Conservation (phyloP, 352 stramenopile genomes). For the Globisporangium megalacanthum region DNA sequence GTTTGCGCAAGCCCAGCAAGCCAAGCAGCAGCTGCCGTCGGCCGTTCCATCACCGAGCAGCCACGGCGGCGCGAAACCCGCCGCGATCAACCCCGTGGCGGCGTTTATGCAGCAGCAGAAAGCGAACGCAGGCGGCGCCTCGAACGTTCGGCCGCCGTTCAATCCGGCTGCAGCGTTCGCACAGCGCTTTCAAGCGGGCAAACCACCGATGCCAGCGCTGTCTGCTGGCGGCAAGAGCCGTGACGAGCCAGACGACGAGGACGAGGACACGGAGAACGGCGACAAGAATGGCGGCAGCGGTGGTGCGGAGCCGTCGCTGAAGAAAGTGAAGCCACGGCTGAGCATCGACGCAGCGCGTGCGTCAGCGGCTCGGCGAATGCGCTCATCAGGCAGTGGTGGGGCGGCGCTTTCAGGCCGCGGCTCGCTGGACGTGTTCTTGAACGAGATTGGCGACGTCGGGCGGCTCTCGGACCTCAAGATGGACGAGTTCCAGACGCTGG, state of each 20-base stretch:
- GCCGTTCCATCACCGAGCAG: not conserved
- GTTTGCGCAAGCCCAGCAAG: slow-evolving; percentile 43
- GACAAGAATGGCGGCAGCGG: slow-evolving; percentile 12
- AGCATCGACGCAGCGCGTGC: slow-evolving; percentile 75
- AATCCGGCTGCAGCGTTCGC: slow-evolving; percentile 54
- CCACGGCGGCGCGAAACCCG: slow-evolving; percentile 7
- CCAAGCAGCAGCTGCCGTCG: slow-evolving; percentile 1
- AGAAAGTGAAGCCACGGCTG: slow-evolving; percentile 68
- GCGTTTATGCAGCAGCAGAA: slow-evolving; percentile 52
- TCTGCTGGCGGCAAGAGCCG: slow-evolving; percentile 29
- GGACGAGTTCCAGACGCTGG: slow-evolving; percentile 78
- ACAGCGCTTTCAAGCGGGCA: slow-evolving; percentile 43
- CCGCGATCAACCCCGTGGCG: slow-evolving; percentile 34
- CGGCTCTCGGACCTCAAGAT: slow-evolving; percentile 83
- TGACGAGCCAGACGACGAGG: slow-evolving; percentile 33
- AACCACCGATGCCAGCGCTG: slow-evolving; percentile 29
- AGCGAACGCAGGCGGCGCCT: slow-evolving; percentile 21
- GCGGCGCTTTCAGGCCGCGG: slow-evolving; percentile 41
- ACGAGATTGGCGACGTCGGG: slow-evolving; percentile 72
- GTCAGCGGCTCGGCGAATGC: slow-evolving; percentile 59
- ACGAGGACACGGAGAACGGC: slow-evolving; percentile 25
- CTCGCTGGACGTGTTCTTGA: slow-evolving; percentile 73
- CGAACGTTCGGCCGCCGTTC: slow-evolving; percentile 19
- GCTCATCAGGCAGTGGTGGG: slow-evolving; percentile 45
- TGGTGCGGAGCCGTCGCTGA: slow-evolving; percentile 52